Evolutionary conservation across 2,329 filamentous ascomycete species (phyloP), one percentile per base, ranked within the genome.

Genomic region (Aspergillus unguis): DNA sequence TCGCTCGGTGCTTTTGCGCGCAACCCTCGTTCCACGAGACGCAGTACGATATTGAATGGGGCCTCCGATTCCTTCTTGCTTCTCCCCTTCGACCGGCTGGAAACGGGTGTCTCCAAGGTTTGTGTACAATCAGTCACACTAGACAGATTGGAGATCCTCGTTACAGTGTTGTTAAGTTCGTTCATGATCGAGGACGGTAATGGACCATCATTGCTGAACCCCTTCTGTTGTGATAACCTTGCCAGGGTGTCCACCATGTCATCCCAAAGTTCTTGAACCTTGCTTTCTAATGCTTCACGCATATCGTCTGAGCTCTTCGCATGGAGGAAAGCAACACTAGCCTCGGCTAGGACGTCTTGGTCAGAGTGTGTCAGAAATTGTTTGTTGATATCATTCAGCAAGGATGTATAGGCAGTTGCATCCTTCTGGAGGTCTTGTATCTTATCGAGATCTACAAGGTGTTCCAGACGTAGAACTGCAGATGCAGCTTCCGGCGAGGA

Each of bases 331-430:
- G 92, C 89, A 25, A 85, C 80, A 28, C 88, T 87, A 10, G 91
- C 92, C 70, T 96, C 92, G 8, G 85, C 84, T 42, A 99, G 79
- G 17, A 97, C 92, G 50, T 83, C 83, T 62, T 89, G 87, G 64
- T 95, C 90, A 40, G 89, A 88, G 66, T 99, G 94, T n/a, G 90
- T 85, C 62, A 88, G 85, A 73, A 99, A 97, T 63, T 99, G 94
- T 53, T 90, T 90, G 69, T 89, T 91, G 62, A 97, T 90, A 64
- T 96, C 92, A 61, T 96, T 91, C 1, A 99, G 77, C 29, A 97
- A 76, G 25, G 86, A 84, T 5, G 86, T 83, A 65, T 95, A 95
- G 2, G 85, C 86, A 1, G 87, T 85, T 0, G 90, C 84, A 59
- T 95, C 90, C 67, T 96, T 91, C 47, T 92, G 86, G 35, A 97